These are phyloP conservation scores for Termitomyces sp. DNA, from an alignment of 768 basidiomycete genomes.

Conservation along the genomic window DNA sequence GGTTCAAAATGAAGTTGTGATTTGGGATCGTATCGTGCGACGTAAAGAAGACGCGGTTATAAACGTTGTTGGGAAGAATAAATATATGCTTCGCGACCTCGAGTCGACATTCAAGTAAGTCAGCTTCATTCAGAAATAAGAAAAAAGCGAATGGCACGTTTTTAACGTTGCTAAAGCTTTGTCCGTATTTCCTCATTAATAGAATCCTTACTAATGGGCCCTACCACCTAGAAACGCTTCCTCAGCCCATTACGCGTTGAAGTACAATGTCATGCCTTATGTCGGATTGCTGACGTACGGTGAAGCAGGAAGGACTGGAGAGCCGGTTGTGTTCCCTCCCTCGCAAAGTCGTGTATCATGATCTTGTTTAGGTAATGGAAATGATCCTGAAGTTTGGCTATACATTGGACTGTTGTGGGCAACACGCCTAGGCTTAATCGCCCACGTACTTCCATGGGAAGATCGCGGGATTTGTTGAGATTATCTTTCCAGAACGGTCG, in stretches of 20 bases:
- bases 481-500: background rate
- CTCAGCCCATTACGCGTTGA: conserved; percentile 66
- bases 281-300: conserved; percentile 79
- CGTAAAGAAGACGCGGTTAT: conserved; percentile 70
- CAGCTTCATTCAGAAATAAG: conserved; percentile 2
- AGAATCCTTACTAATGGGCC: conserved; percentile 1
- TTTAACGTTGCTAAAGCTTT: no score
- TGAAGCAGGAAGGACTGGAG: conserved; percentile 48
- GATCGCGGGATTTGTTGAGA: background rate
- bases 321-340: conserved; percentile 34
- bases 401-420: background rate
- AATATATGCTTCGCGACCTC: conserved; percentile 78
- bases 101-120: conserved; percentile 72
- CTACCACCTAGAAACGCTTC: conserved; percentile 49
- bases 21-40: conserved; percentile 92
- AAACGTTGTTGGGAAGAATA: conserved; percentile 64
- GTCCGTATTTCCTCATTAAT: background rate
- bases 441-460: background rate
- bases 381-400: background rate
- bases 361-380: background rate
- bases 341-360: conserved; percentile 34
- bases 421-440: background rate
- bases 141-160: background rate
- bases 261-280: conserved; percentile 89
- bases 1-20: conserved; percentile 73